Evolutionary conservation across 768 basidiomycete species (phyloP).

Genomic region (Leccinum pellstonianum): DNA sequence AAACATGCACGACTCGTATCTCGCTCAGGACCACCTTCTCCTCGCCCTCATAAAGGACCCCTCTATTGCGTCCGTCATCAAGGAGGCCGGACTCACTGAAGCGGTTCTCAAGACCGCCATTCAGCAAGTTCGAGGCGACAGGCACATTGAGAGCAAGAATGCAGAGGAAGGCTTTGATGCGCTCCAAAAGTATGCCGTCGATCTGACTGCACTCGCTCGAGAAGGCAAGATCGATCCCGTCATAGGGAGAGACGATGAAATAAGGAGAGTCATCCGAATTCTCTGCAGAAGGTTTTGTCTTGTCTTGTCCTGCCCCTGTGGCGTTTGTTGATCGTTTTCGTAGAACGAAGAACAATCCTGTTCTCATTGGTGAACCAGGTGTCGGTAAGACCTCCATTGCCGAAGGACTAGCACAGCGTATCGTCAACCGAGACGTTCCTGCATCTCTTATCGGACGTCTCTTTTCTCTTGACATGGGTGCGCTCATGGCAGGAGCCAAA

Average conservation of each 20-base stretch:
- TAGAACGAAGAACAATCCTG: conserved; percentile 97
- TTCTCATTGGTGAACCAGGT: conserved; percentile 92
- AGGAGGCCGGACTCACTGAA: conserved; percentile 73
- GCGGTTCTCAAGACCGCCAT: conserved; percentile 73
- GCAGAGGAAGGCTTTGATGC: conserved; percentile 96
- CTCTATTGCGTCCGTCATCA: conserved; percentile 64
- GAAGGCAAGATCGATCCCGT: conserved; percentile 96
- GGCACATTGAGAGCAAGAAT: conserved; percentile 78
- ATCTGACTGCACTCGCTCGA: conserved; percentile 83
- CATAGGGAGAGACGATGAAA: conserved; percentile 91
- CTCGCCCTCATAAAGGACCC: conserved; percentile 80
- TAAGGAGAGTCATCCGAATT: conserved; percentile 80
- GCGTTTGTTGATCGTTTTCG: conserved; percentile 10
- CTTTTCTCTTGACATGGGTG: conserved; percentile 91
- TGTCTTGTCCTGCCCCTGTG: not conserved
- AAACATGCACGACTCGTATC: conserved; percentile 85
- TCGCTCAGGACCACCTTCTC: conserved; percentile 90
- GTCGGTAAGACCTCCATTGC: conserved; percentile 96
- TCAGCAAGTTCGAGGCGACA: conserved; percentile 77
- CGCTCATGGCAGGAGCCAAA: conserved; percentile 89
- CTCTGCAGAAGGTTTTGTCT: conserved; percentile 65
- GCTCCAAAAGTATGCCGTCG: conserved; percentile 81
- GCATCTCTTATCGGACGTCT: conserved; percentile 68
- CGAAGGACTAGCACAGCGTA: conserved; percentile 94
- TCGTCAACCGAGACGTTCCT: conserved; percentile 91